Evolutionary conservation across 805 yeast genomes (phyloP).

Genomic region (Groenewaldozyma tartarivorans): DNA sequence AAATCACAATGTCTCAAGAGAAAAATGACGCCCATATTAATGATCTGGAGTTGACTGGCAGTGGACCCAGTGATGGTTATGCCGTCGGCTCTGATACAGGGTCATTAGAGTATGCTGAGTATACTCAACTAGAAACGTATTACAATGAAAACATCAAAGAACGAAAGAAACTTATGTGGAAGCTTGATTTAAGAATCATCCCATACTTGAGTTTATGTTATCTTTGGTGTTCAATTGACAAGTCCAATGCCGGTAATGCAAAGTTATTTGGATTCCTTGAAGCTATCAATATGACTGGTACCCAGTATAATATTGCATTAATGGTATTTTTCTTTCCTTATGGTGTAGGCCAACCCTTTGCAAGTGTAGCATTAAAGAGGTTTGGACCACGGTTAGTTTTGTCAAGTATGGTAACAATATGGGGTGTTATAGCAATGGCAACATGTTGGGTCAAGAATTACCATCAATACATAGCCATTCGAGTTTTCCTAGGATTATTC

Average conservation of each 20-base stretch:
- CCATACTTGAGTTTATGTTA: constrained; percentile 40
- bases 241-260: constrained; percentile 47
- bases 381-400: constrained; percentile 37
- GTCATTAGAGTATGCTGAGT: too few species aligned
- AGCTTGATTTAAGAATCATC: constrained; percentile 35
- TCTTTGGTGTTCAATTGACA: constrained; percentile 40
- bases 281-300: constrained; percentile 33
- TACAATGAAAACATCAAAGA: too few species aligned
- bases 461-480: constrained; percentile 34
- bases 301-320: constrained; percentile 37
- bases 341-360: constrained; percentile 40
- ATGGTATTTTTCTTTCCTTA: constrained; percentile 42
- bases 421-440: constrained; percentile 42
- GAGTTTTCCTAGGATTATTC: constrained; percentile 36
- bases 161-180: constrained; percentile 24
- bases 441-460: constrained; percentile 38
- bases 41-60: too few species aligned
- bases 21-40: too few species aligned
- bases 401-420: constrained; percentile 37
- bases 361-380: too few species aligned
- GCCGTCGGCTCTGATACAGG: too few species aligned
- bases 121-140: too few species aligned
- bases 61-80: too few species aligned
- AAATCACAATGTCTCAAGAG: too few species aligned
- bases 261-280: constrained; percentile 40